phyloP scores from a whole-genome alignment of 768 basidiomycete species.

The Zangia roseola region DNA sequence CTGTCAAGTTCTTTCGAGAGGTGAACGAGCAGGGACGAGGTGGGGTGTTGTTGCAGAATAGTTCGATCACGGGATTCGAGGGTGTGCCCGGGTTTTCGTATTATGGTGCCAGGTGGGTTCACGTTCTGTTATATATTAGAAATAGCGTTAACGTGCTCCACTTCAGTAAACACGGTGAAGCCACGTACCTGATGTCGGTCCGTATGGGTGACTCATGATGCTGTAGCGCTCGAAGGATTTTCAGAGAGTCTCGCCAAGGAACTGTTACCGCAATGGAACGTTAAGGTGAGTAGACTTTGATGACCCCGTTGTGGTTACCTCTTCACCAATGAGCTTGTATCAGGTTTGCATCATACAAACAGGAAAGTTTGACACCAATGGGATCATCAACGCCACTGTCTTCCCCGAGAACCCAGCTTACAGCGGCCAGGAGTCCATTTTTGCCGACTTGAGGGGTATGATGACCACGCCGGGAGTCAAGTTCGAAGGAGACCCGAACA shows the following conservation, averaged over 20 bases:
- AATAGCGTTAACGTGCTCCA: not conserved
- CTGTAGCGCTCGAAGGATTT: conserved; percentile 34
- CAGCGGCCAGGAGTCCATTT: not conserved
- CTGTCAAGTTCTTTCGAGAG: conserved; percentile 33
- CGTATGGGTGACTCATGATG: not conserved
- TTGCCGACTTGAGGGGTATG: not conserved
- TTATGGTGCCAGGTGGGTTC: conserved; percentile 19
- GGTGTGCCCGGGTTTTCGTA: conserved; percentile 11
- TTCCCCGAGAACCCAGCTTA: conserved; percentile 12
- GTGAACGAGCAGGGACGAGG: conserved; percentile 34
- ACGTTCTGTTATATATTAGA: conserved; percentile 16
- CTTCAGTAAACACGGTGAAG: conserved; percentile 20
- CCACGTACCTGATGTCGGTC: not conserved
- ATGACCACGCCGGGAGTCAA: not conserved
- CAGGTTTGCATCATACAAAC: conserved; percentile 22
- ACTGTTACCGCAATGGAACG: conserved; percentile 43
- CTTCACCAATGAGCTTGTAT: not conserved
- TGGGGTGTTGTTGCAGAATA: conserved; percentile 36
- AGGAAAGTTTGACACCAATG: conserved; percentile 5
- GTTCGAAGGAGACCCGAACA: conserved; percentile 11
- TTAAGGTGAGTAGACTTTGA: conserved; percentile 14
- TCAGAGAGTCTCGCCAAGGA: conserved; percentile 35
- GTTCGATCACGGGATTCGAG: conserved; percentile 30
- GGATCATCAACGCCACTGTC: not conserved
- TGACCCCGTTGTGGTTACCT: no score